These are phyloP conservation scores for Hypericum perforatum DNA, from an alignment of 345 rosid species.

Conservation along the genomic window DNA sequence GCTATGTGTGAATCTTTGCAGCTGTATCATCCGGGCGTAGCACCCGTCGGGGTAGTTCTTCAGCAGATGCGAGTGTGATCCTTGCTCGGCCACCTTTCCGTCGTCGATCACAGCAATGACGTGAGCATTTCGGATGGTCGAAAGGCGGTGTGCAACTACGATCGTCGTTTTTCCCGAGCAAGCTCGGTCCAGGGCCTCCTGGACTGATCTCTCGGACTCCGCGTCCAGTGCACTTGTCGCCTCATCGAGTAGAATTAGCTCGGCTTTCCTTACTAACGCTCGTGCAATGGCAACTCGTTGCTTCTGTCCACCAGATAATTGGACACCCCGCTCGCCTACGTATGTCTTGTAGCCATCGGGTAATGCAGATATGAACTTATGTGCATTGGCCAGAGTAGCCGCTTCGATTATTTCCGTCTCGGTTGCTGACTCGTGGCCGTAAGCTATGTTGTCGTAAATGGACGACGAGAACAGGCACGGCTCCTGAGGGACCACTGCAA, in stretches of 20 bases:
- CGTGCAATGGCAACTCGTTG: constrained; percentile 83
- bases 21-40: constrained; percentile 87
- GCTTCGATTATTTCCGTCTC: constrained; percentile 93
- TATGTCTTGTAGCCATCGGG: constrained; percentile 80
- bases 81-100: constrained; percentile 90
- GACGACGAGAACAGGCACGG: constrained; percentile 82
- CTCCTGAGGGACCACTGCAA: constrained; percentile 91
- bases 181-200: constrained; percentile 87
- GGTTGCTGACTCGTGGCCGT: constrained; percentile 71
- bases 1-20: constrained; percentile 81
- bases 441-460: constrained; percentile 83
- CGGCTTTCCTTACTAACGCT: constrained; percentile 76
- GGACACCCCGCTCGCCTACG: constrained; percentile 89
- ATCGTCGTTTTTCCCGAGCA: constrained; percentile 87
- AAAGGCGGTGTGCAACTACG: constrained; percentile 78
- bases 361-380: constrained; percentile 68
- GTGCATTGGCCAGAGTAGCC: constrained; percentile 85
- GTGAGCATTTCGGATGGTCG: constrained; percentile 84
- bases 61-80: constrained; percentile 73
- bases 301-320: constrained; percentile 94
- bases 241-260: constrained; percentile 84
- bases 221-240: constrained; percentile 95
- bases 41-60: constrained; percentile 80
- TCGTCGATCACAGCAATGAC: constrained; percentile 85
- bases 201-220: constrained; percentile 89